These are phyloP conservation scores for Skeletonema potamos DNA, from an alignment of 108 stramenopile species.

Conservation along the genomic window DNA sequence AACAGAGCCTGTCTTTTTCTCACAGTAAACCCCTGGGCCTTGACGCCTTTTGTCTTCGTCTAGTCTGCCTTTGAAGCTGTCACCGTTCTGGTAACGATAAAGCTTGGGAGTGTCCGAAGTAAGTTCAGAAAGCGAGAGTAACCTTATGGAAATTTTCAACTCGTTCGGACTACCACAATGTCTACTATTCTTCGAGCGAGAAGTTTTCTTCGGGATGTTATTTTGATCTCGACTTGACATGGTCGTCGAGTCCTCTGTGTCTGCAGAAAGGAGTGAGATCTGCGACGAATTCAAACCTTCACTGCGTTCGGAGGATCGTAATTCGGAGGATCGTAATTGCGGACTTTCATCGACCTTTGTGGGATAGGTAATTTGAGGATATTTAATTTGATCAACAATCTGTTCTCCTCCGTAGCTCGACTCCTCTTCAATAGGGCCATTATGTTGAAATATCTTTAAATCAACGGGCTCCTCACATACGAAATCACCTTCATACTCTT, in stretches of 20 bases:
- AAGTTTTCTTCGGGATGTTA: not conserved
- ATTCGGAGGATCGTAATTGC: too few relatives aligned
- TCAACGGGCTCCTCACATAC: conserved; percentile 37
- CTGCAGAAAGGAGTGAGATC: conserved; percentile 3
- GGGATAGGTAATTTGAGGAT: not conserved
- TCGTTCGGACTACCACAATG: not conserved
- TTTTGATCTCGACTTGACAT: not conserved
- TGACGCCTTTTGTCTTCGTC: conserved; percentile 22
- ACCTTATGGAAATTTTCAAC: conserved; percentile 10
- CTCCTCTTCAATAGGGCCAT: conserved; percentile 18
- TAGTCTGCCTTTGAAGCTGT: conserved; percentile 31
- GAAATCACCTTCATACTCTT: conserved; percentile 37
- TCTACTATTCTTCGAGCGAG: not conserved
- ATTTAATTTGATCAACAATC: not conserved
- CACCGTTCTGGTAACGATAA: conserved; percentile 35
- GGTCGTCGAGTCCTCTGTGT: conserved; percentile 15
- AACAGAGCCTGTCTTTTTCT: conserved; percentile 26
- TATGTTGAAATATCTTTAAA: conserved; percentile 31
- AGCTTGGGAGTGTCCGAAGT: conserved; percentile 2
- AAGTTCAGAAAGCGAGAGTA: conserved; percentile 12
- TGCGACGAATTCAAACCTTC: not conserved
- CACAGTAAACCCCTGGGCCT: conserved; percentile 31
- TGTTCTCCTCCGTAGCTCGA: not conserved
- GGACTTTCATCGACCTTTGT: not conserved
- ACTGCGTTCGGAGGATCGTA: too few relatives aligned